These are phyloP conservation scores for Alternaria sp. DNA, from an alignment of 2,329 filamentous ascomycete genomes.

Conservation along the genomic window DNA sequence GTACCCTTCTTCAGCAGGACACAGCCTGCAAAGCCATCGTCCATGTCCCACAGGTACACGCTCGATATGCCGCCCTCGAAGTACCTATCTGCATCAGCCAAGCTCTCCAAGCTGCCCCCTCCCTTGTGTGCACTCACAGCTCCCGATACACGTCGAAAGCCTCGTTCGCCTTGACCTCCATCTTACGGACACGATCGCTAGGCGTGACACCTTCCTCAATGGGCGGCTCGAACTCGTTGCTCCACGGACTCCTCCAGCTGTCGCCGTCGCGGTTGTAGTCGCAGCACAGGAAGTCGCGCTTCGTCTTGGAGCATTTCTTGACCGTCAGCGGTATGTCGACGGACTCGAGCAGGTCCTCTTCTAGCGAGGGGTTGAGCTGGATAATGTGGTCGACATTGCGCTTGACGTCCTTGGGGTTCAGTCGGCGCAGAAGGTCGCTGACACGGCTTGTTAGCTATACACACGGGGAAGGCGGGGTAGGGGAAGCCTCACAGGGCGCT, in stretches of 20 bases:
- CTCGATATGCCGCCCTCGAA: constrained; percentile 95
- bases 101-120: background rate
- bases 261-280: constrained; percentile 99
- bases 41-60: constrained; percentile 98
- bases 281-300: constrained; percentile 95
- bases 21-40: constrained; percentile 96
- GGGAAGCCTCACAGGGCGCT: constrained; percentile 70
- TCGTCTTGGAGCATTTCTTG: constrained; percentile 83
- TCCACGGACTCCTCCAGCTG: constrained; percentile 98
- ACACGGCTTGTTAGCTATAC: constrained; percentile 14
- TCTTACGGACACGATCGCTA: constrained; percentile 87
- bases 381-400: constrained; percentile 89
- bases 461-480: background rate
- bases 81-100: constrained; percentile 61
- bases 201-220: constrained; percentile 84
- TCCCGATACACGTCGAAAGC: constrained; percentile 97
- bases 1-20: constrained; percentile 93
- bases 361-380: constrained; percentile 84
- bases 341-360: constrained; percentile 96
- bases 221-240: constrained; percentile 95
- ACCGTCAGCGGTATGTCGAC: constrained; percentile 94
- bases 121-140: constrained; percentile 59
- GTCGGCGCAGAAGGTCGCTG: constrained; percentile 96
- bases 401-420: constrained; percentile 92
- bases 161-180: constrained; percentile 93